Evolutionary conservation across 805 yeast species (phyloP).

Genomic region (Ogataea thermomethanolica): DNA sequence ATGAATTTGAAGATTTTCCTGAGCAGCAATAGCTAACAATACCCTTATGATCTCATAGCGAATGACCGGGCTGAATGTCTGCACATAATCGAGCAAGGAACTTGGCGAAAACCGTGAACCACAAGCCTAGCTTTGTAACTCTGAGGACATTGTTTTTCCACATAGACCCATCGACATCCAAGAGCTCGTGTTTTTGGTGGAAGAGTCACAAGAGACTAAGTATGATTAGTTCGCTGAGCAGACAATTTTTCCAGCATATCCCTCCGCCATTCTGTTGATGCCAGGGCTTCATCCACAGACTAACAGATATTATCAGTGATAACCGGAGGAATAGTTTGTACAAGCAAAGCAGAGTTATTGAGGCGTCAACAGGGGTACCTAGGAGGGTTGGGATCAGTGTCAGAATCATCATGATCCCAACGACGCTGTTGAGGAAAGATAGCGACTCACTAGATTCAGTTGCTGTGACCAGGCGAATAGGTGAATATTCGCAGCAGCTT

Average conservation of each 20-base stretch:
- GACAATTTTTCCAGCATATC: background rate
- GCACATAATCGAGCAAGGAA: constrained; percentile 4
- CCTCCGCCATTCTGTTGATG: background rate
- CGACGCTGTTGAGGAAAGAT: too few relatives aligned
- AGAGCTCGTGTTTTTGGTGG: background rate
- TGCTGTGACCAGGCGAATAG: too few relatives aligned
- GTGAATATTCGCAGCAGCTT: too few relatives aligned
- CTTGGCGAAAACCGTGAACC: constrained; percentile 9
- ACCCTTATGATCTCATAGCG: constrained; percentile 10
- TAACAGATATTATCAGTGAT: background rate
- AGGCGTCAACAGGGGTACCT: background rate
- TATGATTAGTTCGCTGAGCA: background rate
- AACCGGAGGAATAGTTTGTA: background rate
- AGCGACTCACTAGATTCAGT: too few relatives aligned
- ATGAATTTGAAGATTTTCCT: constrained; percentile 1
- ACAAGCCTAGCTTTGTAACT: constrained; percentile 7
- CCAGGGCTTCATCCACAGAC: background rate
- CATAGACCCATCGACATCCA: background rate
- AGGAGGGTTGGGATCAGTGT: background rate
- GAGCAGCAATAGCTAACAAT: constrained; percentile 4
- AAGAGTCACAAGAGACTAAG: background rate
- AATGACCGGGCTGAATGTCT: constrained; percentile 7
- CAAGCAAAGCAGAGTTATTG: background rate
- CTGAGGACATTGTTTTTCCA: background rate
- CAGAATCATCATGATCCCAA: background rate